Conservation (phyloP, 176 grass and related monocot species). For the Microstegium vimineum region DNA sequence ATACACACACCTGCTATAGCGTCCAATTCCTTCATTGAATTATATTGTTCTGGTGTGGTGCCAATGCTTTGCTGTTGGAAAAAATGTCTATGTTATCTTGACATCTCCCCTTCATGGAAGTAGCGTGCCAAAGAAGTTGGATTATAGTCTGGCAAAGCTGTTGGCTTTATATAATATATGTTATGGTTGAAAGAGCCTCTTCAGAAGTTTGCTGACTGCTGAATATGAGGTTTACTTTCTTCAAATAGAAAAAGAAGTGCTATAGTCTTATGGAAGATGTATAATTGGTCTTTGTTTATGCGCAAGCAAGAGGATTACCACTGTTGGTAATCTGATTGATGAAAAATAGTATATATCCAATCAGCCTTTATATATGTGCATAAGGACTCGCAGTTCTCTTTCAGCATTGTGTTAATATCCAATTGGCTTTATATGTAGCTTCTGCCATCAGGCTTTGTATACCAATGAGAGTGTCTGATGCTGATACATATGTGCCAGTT, state of each 20-base stretch:
- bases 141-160: background rate
- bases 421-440: background rate
- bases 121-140: background rate
- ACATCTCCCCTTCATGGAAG: background rate
- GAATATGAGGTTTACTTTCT: background rate
- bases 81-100: background rate
- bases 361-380: background rate
- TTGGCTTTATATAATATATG: slow-evolving; percentile 10
- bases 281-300: slow-evolving; percentile 1
- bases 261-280: slow-evolving; percentile 30
- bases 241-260: background rate
- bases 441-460: slow-evolving; percentile 10
- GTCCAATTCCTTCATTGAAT: slow-evolving; percentile 12
- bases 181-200: slow-evolving; percentile 4
- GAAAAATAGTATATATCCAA: slow-evolving; percentile 11
- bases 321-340: slow-evolving; percentile 22
- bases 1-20: slow-evolving; percentile 28
- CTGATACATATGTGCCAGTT: background rate
- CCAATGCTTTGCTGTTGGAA: background rate
- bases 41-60: background rate
- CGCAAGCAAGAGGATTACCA: background rate
- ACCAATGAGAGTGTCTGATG: background rate
- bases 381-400: slow-evolving; percentile 12
- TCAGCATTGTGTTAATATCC: background rate
- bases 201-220: slow-evolving; percentile 23